Evolutionary conservation across 1,139 yeast genomes (phyloP).

Genomic region (Geotrichum cucujoidarum): DNA sequence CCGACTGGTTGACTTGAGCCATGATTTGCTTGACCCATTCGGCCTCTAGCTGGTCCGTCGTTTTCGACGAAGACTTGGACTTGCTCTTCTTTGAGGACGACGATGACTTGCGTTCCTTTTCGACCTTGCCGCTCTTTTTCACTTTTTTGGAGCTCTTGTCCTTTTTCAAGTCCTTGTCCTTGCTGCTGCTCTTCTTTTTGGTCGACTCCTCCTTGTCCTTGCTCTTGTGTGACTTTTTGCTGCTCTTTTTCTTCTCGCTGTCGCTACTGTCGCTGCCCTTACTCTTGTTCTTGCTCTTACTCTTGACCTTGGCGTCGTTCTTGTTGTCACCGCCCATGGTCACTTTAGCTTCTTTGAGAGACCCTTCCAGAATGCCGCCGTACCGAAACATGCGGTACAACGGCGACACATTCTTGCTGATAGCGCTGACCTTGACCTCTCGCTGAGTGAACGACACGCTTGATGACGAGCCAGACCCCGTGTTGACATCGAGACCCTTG

Average conservation of each 20-base stretch:
- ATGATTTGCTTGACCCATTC: slow-evolving; percentile 18
- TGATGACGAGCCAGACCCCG: slow-evolving; percentile 28
- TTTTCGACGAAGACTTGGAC: neutral
- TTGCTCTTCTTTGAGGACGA: slow-evolving; percentile 2
- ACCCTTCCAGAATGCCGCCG: slow-evolving; percentile 81
- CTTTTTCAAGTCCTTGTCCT: slow-evolving; percentile 3
- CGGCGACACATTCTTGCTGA: slow-evolving; percentile 41
- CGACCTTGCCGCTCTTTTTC: slow-evolving; percentile 3
- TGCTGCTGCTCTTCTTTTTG: slow-evolving; percentile 5
- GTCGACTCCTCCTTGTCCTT: slow-evolving; percentile 13
- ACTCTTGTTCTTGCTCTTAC: slow-evolving; percentile 22
- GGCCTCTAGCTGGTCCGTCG: slow-evolving; percentile 6
- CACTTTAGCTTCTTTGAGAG: slow-evolving; percentile 42
- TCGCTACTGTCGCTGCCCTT: slow-evolving; percentile 21
- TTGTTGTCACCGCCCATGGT: no score
- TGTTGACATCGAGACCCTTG: slow-evolving; percentile 63
- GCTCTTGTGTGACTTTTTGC: slow-evolving; percentile 20
- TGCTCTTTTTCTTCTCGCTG: slow-evolving; percentile 23
- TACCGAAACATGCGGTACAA: slow-evolving; percentile 64
- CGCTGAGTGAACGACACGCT: slow-evolving; percentile 36
- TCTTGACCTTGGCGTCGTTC: no score
- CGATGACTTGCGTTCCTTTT: slow-evolving; percentile 7
- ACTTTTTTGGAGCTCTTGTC: slow-evolving; percentile 1
- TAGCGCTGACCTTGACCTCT: slow-evolving; percentile 33
- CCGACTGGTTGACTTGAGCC: slow-evolving; percentile 10